Evolutionary conservation across 306 rosid genomes (phyloP), one percentile per base, ranked within the genome.

Genomic region (Acmispon strigosus): DNA sequence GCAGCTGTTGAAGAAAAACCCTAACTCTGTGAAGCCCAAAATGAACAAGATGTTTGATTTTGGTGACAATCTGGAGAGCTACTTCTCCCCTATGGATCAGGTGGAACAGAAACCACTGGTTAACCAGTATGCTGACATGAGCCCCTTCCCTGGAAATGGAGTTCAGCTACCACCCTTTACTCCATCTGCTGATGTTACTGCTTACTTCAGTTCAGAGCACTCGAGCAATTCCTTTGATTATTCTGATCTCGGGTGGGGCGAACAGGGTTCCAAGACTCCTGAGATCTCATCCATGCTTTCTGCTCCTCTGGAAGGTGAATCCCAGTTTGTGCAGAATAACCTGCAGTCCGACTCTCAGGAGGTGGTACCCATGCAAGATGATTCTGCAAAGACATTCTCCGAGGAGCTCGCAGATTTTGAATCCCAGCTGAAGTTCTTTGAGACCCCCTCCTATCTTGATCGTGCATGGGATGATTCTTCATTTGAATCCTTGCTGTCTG

Each of bases 251-350:
- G 86, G 85, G 48, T 84, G 84, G 86, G 89, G 87, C 16, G 95
- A 90, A 55, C 92, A 87, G 70, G 85, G 84, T 10, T 72, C 90
- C 0, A 94, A 80, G 77, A 84, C 97, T 15, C 97, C 97, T 1
- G 97, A 94, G 70, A 91, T 87, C 76, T 78, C 97, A 12, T 90
- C 98, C 47, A 82, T 87, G 68, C 76, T 93, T 53, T 85, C 96
- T 48, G 81, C 76, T 74, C 49, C 79, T 29, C 7, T 72, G 19
- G 94, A 92, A 70, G 78, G 74, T 8, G 84, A 84, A 73, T 70
- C 90, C 48, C 70, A 83, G 48, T 74, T 61, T 72, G 59, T 82
- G 44, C 92, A 87, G 36, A 80, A 88, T 51, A 88, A 78, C 65
- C 55, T 74, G 66, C 82, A 73, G 73, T 55, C 79, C 1, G 70